Percentiles rank a stretch among this genome's conserved stretches.
These are phyloP conservation scores for Teunomyces lycoperdinae DNA, from an alignment of 805 yeast genomes.

Conservation along the genomic window DNA sequence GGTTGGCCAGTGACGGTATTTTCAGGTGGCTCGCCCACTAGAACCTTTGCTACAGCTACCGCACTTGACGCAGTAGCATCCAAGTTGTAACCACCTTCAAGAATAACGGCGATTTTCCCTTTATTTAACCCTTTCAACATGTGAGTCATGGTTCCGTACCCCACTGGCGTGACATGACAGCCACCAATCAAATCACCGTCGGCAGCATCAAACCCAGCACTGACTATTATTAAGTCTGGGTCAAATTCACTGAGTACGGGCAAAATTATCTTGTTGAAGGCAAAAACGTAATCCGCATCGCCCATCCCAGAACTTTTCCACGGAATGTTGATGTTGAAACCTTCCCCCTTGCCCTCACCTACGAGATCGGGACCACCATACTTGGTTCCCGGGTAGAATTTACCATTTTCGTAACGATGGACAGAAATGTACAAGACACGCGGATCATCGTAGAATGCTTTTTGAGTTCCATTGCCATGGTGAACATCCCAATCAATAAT, in stretches of 20 bases:
- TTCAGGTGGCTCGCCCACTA: conserved; percentile 95
- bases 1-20: conserved; percentile 65
- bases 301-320: conserved; percentile 92
- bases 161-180: conserved; percentile 92
- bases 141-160: conserved; percentile 96
- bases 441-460: conserved; percentile 85
- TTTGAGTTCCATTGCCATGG: conserved; percentile 98
- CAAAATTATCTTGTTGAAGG: conserved; percentile 79
- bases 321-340: conserved; percentile 85
- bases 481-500: conserved; percentile 98
- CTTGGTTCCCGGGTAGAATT: conserved; percentile 89
- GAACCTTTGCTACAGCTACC: conserved; percentile 82
- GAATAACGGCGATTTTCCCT: conserved; percentile 83
- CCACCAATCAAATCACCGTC: conserved; percentile 97
- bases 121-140: conserved; percentile 81
- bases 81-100: conserved; percentile 96
- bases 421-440: conserved; percentile 86
- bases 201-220: conserved; percentile 98
- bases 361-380: conserved; percentile 79
- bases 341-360: conserved; percentile 86
- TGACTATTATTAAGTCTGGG: conserved; percentile 89
- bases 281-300: conserved; percentile 93
- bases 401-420: conserved; percentile 90
- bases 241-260: conserved; percentile 86
- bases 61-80: conserved; percentile 91